These are phyloP conservation scores for Acorus gramineus DNA, from an alignment of 106 monocot species.

Conservation along the genomic window DNA sequence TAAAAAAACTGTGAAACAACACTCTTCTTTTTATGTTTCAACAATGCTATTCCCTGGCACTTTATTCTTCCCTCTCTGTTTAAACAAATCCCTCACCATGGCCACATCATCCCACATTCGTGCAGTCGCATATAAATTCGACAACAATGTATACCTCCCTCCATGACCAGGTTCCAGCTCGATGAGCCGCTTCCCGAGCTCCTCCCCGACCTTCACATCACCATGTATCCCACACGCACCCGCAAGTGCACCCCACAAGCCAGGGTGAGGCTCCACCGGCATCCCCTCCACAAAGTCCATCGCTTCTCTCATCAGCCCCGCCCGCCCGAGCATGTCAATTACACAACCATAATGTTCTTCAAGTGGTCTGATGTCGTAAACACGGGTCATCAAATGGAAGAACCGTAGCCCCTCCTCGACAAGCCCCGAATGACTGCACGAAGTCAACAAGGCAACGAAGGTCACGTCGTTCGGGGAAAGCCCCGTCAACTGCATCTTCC, in stretches of 20 bases:
- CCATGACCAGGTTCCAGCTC: constrained; percentile 46
- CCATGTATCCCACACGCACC: constrained; percentile 57
- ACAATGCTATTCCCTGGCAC: constrained; percentile 45
- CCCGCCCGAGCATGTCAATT: constrained; percentile 60
- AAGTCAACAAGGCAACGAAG: constrained; percentile 41
- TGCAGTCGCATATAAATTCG: constrained; percentile 56
- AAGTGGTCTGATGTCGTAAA: constrained; percentile 30
- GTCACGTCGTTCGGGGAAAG: constrained; percentile 37
- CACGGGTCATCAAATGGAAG: constrained; percentile 38
- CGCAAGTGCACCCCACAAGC: constrained; percentile 48
- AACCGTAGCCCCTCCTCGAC: constrained; percentile 39
- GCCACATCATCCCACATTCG: constrained; percentile 53
- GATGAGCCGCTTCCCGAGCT: constrained; percentile 32
- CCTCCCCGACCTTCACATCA: constrained; percentile 35
- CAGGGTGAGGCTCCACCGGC: constrained; percentile 48
- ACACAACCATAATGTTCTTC: constrained; percentile 67
- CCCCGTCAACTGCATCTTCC: constrained; percentile 44
- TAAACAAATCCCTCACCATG: constrained; percentile 33
- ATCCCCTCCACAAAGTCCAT: constrained; percentile 35
- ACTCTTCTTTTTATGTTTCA: neutral
- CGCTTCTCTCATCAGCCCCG: constrained; percentile 50
- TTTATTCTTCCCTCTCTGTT: constrained; percentile 35
- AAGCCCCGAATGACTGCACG: constrained; percentile 51
- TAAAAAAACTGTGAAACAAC: too few species aligned
- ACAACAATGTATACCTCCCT: constrained; percentile 43